A percentile compares a stretch with the other conserved stretches of the same genome.
Evolutionary conservation across 164 flowering plant genomes (phyloP).

Genomic region (Annona squamosa): DNA sequence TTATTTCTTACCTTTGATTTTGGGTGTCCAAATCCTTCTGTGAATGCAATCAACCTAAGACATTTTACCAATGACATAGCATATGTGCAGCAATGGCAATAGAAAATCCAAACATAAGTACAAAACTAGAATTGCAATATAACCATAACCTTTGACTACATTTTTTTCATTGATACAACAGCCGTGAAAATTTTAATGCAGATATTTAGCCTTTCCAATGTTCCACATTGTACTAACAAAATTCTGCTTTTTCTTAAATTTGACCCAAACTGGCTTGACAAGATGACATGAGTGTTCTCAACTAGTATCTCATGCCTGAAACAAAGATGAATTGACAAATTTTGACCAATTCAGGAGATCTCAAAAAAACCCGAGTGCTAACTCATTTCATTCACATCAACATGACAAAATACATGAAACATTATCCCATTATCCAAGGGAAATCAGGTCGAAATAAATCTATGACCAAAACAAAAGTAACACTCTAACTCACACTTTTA

Average conservation of each 20-base stretch:
- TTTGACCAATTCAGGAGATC: neutral
- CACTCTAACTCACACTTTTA: constrained; percentile 13
- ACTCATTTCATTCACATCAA: neutral
- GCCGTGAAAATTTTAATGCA: neutral
- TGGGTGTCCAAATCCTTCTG: too few relatives aligned
- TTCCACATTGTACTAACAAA: neutral
- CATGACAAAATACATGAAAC: neutral
- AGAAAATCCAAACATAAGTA: too few relatives aligned
- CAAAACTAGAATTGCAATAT: too few relatives aligned
- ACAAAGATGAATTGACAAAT: neutral
- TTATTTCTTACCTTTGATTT: too few relatives aligned
- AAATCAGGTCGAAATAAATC: neutral
- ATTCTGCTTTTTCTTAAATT: neutral
- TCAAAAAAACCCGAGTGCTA: neutral
- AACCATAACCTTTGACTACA: too few relatives aligned
- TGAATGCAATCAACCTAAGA: too few relatives aligned
- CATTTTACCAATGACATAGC: too few relatives aligned
- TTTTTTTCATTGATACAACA: too few relatives aligned
- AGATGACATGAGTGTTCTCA: neutral
- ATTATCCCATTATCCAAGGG: neutral
- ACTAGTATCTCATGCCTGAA: neutral
- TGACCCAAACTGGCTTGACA: neutral
- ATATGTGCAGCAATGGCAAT: too few relatives aligned
- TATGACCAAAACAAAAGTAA: neutral
- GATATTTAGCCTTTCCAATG: neutral